Evolutionary conservation across 2,329 filamentous ascomycete genomes (phyloP), one percentile per base, ranked within the genome.

Genomic region (Ceratocystis albifundus): DNA sequence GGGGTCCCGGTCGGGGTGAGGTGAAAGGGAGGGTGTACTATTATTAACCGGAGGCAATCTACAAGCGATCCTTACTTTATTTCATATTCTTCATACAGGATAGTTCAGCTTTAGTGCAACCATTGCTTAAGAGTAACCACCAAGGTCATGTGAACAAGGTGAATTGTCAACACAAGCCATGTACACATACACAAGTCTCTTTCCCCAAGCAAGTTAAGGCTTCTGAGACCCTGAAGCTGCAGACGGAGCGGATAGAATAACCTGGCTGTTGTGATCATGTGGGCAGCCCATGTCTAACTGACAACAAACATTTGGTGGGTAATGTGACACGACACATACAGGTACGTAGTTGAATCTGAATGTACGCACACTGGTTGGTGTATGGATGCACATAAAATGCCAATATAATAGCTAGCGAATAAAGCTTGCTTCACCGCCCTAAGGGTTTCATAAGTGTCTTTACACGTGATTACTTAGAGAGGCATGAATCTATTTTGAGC

Each of bases 401-500:
- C 4, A 10, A 4, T 25, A 50, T 10, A 22, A 50, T 10, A 25
- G n/a, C 48, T 10, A 0, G 48, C 22, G 20, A 12, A 50, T 50
- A 10, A 4, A 22, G 22, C 25, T 30, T 3, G 10, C 53, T 32
- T 57, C 53, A 57, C 53, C 53, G 53, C 22, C 15, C 30, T 30
- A 2, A 2, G 15, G 28, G 22, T 30, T 57, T 30, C 22, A 6
- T 28, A 17, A n/a, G 28, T 57, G 22, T 8, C 3, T 17, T 57
- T 28, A 15, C 53, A 57, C 53, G 53, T 57, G 53, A 57, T 32
- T 30, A 28, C n/a, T 22, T 22, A 25, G 17, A 50, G 28, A 57
- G 53, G 20, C n/a, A n/a, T n/a, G n/a, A 50, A 57, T 57, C 53
- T 57, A 57, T 57, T 57, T 57, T 57, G 12, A 28, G 53, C 25